Percentiles rank a stretch among this genome's conserved stretches.
Conservation (phyloP, 305 asterid genomes). For the Withania somnifera region DNA sequence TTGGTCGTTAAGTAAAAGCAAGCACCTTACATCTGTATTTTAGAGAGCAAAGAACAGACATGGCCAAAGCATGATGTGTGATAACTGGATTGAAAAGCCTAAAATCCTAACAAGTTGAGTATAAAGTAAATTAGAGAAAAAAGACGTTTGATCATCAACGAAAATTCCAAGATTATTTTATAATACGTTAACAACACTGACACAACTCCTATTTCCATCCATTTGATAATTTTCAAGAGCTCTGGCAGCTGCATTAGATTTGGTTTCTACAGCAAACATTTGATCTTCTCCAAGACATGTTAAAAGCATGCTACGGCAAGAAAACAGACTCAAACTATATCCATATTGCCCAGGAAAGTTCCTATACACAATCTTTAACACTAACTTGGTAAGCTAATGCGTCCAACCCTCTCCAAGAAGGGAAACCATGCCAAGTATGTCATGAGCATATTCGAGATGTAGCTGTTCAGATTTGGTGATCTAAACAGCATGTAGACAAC, state of each 20-base stretch:
- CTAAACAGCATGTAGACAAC: conserved; percentile 19
- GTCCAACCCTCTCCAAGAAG: conserved; percentile 36
- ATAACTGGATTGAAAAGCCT: too few species aligned
- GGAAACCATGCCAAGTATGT: conserved; percentile 50
- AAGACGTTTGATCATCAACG: background rate
- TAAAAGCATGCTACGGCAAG: conserved; percentile 31
- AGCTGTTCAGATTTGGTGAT: conserved; percentile 1
- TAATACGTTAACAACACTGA: conserved; percentile 9
- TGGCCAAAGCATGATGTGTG: too few species aligned
- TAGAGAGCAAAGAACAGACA: too few species aligned
- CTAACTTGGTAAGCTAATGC: conserved; percentile 19
- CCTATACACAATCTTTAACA: background rate
- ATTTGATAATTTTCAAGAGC: conserved; percentile 10
- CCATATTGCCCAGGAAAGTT: background rate
- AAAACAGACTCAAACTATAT: background rate
- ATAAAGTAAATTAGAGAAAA: too few species aligned
- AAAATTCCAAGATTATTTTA: conserved; percentile 19
- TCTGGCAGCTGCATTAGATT: conserved; percentile 23
- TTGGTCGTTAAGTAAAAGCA: too few species aligned
- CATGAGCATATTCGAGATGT: background rate
- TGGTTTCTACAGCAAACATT: conserved; percentile 55
- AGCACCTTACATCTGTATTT: too few species aligned
- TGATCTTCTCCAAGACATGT: conserved; percentile 48
- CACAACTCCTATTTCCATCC: background rate
- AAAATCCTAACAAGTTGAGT: too few species aligned